Base-by-base conservation (phyloP, 768 basidiomycete species). In the Boletus rex-veris region DNA sequence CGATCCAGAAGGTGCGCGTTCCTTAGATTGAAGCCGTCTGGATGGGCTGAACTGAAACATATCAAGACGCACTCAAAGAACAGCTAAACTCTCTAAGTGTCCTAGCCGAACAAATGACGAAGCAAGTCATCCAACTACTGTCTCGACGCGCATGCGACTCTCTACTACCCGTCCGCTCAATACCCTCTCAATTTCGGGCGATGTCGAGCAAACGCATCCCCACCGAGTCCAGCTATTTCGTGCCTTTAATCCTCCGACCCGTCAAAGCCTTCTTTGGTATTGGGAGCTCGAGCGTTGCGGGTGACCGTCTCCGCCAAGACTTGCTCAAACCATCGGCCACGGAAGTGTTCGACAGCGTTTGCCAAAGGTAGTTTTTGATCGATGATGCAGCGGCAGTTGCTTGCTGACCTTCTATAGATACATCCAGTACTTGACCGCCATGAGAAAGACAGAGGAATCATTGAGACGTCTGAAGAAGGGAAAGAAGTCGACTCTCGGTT, bases 401-500 rank as follows among this genome's bases (percentile, higher is more conserved):
- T 42, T 28, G 54, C 37, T 36, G 15, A 46, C 38, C 30, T 26
- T 35, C 33, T 35, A 42, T 45, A 92, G 92, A 63, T 97, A 96
- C 68, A 83, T 87, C 12, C 78, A 80, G 52, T 88, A 91, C 64
- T 76, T 98, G 21, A 77, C 84, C 10, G 81, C 83, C 1, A 92
- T 95, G 81, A 90, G 85, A 69, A 96, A 96, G 75, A 92, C 92
- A 8, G 93, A 98, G 58, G 93, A 94, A 65, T 88, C 91, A 11
- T 74, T 98, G 24, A 78, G 87, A 37, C 81, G 90, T 36, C 77
- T 96, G 61, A 93, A 94, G 66, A 96, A 90, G 68, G 88, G 89
- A 41, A 92, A 90, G 64, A 91, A 87, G 60, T 74, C 76, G 0
- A 76, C 84, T 0, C 89, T 92, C 68, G 90, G 91, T 4, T 75